Base-by-base conservation (phyloP, 164 flowering plant species). In the Taxillus chinensis region DNA sequence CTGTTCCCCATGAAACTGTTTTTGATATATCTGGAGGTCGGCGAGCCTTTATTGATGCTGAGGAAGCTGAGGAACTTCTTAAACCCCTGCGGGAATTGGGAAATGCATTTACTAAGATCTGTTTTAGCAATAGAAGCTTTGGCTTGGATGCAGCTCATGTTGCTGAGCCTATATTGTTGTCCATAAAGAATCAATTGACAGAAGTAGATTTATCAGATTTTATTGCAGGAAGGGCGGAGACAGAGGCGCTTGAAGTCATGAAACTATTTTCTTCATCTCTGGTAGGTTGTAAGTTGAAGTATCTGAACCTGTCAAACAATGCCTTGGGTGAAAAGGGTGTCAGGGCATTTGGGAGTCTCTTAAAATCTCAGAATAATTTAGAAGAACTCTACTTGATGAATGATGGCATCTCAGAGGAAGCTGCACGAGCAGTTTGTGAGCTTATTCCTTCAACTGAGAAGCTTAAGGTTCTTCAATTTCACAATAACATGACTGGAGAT, bases 401-500 rank as follows among this genome's bases (percentile, higher is more conserved):
- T 72, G 83, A 81, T 75, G 87, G 87, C 38, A 83, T 83, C 45
- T 83, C 87, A 13, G 85, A 81, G 74, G 87, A 81, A 67, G 87
- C 87, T 69, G 85, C 87, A 50, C 60, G 60, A 57, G 87, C 87
- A 27, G 74, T 81, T 49, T 41, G 62, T 68, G 83, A 81, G 63
- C 48, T 83, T 15, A 68, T 83, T 70, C 83, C 87, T 66, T 79
- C 83, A 1, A 76, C 85, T 7, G 73, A 77, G 53, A 79, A 70
- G 63, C 78, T 83, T n/a, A 69, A 60, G 64, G 59, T 80, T 41
- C 86, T 84, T 67, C 85, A 80, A 2, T 84, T 84, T 71, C 89
- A 84, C 60, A 84, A 82, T 74, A 84, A 84, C 71, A 84, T 84
- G 89, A 84, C 85, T 8, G 89, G 86, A 62, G 89, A 84, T 73